Percentiles rank a stretch among this genome's conserved stretches.
phyloP scores from a whole-genome alignment of 495 filamentous ascomycete genomes.

The Terfezia boudieri region DNA sequence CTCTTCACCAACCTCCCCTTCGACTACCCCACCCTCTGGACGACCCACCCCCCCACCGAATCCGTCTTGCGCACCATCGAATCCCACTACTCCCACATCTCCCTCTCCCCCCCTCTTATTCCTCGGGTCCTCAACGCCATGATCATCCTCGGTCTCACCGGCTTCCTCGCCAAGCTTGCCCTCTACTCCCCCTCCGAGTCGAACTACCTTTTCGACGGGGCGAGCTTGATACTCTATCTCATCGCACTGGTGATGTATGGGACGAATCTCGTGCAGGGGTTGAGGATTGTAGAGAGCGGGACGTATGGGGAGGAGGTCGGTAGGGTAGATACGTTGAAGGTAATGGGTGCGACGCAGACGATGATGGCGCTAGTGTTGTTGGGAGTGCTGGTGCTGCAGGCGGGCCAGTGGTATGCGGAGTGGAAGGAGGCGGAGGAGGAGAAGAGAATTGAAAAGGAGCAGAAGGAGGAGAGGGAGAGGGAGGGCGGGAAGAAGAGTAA shows the following conservation, averaged over 20 bases:
- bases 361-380: constrained; percentile 80
- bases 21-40: constrained; percentile 92
- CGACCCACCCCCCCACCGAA: constrained; percentile 5
- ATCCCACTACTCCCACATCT: constrained; percentile 63
- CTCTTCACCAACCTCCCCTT: constrained; percentile 95
- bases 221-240: constrained; percentile 72
- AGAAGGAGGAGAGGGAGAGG: constrained; percentile 26
- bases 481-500: constrained; percentile 19
- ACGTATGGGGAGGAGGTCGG: constrained; percentile 32
- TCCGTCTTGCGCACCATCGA: constrained; percentile 29
- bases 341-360: constrained; percentile 86
- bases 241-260: constrained; percentile 79
- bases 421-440: constrained; percentile 68
- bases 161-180: constrained; percentile 54
- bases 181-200: constrained; percentile 77
- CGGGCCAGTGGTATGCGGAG: constrained; percentile 97
- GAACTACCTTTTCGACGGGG: constrained; percentile 93
- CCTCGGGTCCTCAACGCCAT: constrained; percentile 82
- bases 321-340: constrained; percentile 67
- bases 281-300: constrained; percentile 43
- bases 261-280: constrained; percentile 83
- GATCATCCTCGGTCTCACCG: constrained; percentile 65
- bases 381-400: constrained; percentile 80
- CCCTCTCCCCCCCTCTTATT: constrained; percentile 73
- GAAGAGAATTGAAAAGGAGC: constrained; percentile 35